Evolutionary conservation across 1,284 basidiomycete species (phyloP), one percentile per base, ranked within the genome.

Genomic region (Sphaerobolus stellatus): DNA sequence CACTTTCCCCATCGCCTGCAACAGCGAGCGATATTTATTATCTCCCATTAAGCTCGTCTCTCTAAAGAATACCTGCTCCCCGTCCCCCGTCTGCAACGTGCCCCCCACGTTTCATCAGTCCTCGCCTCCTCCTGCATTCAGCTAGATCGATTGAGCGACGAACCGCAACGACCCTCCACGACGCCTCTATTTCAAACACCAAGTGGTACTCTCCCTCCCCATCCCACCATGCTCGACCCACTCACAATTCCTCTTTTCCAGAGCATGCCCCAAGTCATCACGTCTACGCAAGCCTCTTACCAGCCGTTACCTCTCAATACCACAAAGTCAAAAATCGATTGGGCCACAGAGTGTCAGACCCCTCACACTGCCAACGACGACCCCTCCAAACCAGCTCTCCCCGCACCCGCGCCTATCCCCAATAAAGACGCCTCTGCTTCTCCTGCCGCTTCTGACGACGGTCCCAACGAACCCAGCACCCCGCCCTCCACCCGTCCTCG

Each of bases 271-370:
- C 34, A 36, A 36, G 33, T 24, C 33, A 34, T 34, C 33, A 34
- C 50, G 22, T 7, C 40, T 11, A 20, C 48, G 18, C 33, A 30
- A 14, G 11, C 27, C 5, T 27, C 47, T 29, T 48, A 28, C 28
- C 43, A 22, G n/a, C 30, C 30, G 18, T 34, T 48, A 18, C n/a
- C 52, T 33, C 45, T 27, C 28, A 33, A 31, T 7, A 28, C 18
- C 5, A 25, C 29, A 8, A 47, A 47, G 25, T 33, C 11, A 20
- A 38, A 36, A 16, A 16, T 54, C 31, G 52, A 54, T 33, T 54
- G 52, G 52, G 52, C 52, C 5, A 54, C 46, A 4, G 52, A 54
- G 36, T 54, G 52, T 38, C 52, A 54, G 46, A 54, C 52, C 14
- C 52, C 52, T 20, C 52, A 29, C n/a, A 43, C 40, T 18, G 18